A percentile compares a stretch with the other conserved stretches of the same genome.
Conservation (phyloP, 2,329 filamentous ascomycete species). For the Diaporthe ilicicola region DNA sequence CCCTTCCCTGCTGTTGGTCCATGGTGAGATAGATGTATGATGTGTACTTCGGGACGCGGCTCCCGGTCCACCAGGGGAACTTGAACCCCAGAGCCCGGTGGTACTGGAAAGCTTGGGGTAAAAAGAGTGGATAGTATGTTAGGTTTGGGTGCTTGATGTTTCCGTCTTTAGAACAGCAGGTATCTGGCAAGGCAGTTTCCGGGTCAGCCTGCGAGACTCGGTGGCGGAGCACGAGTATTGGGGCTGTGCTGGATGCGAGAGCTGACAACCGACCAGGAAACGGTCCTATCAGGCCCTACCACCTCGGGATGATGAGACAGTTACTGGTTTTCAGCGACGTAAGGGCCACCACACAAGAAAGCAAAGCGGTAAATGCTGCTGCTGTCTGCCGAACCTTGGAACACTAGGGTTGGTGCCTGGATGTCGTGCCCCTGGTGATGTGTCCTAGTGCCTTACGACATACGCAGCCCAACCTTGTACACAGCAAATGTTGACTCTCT, state of each 20-base stretch:
- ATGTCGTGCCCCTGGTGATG: slow-evolving; percentile 23
- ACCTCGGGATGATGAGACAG: slow-evolving; percentile 32
- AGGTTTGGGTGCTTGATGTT: slow-evolving; percentile 24
- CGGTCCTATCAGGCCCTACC: slow-evolving; percentile 33
- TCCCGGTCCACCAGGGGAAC: slow-evolving; percentile 25
- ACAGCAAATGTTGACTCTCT: not conserved
- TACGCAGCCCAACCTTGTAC: not conserved
- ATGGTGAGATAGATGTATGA: slow-evolving; percentile 49
- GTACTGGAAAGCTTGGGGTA: slow-evolving; percentile 16
- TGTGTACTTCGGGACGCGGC: slow-evolving; percentile 38
- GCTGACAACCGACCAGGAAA: slow-evolving; percentile 33
- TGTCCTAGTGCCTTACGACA: slow-evolving; percentile 14
- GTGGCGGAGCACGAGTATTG: slow-evolving; percentile 33
- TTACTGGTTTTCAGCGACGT: slow-evolving; percentile 25
- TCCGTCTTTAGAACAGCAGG: slow-evolving; percentile 35
- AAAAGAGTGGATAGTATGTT: slow-evolving; percentile 3
- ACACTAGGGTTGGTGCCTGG: slow-evolving; percentile 29
- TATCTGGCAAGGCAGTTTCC: slow-evolving; percentile 34
- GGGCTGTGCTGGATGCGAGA: slow-evolving; percentile 33
- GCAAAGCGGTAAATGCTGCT: slow-evolving; percentile 21
- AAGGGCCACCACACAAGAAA: slow-evolving; percentile 1
- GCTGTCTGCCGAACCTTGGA: slow-evolving; percentile 10
- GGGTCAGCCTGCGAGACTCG: slow-evolving; percentile 34
- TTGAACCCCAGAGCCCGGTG: slow-evolving; percentile 19
- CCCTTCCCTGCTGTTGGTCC: slow-evolving; percentile 62